Conservation (phyloP, 768 basidiomycete species). For the Boletus vinaceobasis region DNA sequence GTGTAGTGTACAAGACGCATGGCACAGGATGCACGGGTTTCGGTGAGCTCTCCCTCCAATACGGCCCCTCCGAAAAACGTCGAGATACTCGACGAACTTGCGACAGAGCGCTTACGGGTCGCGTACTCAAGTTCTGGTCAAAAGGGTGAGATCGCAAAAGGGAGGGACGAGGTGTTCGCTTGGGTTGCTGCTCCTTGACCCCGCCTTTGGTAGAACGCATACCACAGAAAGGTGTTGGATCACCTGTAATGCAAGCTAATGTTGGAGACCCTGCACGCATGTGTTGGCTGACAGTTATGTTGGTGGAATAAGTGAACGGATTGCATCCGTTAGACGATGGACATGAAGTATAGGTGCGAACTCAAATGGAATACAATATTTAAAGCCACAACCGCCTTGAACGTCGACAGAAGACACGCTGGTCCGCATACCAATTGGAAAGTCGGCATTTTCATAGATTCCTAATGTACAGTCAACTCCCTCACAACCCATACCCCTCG, state of each 20-base stretch:
- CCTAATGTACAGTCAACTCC: too few relatives aligned
- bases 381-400: not conserved
- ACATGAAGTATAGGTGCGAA: not conserved
- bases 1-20: constrained; percentile 60
- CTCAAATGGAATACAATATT: not conserved
- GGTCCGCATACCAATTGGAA: not conserved
- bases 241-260: constrained; percentile 1
- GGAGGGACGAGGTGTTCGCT: constrained; percentile 41
- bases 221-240: not conserved
- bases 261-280: not conserved
- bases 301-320: not conserved
- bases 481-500: too few relatives aligned
- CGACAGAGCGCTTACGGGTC: constrained; percentile 65
- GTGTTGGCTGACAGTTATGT: not conserved
- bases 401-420: not conserved
- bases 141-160: constrained; percentile 36
- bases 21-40: constrained; percentile 36
- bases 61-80: constrained; percentile 55
- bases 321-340: not conserved
- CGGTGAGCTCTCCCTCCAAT: constrained; percentile 50
- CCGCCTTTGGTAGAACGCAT: not conserved
- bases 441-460: not conserved
- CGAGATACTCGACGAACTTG: constrained; percentile 62
- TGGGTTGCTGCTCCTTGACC: constrained; percentile 38
- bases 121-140: constrained; percentile 51